Base-by-base conservation (phyloP, 495 filamentous ascomycete genomes). In the Sabuloglossum arenarium region DNA sequence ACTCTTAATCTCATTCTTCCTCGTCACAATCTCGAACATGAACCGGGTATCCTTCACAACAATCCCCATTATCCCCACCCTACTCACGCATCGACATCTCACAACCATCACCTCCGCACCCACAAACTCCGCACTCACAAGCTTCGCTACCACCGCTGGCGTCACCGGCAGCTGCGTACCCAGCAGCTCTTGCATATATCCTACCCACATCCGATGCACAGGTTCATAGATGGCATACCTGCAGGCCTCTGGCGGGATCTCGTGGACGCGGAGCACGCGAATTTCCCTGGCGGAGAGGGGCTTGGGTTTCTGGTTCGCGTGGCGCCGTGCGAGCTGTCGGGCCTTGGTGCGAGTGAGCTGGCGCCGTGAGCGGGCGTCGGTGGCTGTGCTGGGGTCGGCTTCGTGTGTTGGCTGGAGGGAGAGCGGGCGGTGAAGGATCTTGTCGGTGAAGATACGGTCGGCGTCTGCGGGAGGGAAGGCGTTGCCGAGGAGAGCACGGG, bases 1-100 rank as follows among this genome's bases (percentile, higher is more conserved):
- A 79, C 84, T 70, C 66, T 81, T 78, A 55, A 91, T 64, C 57
- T 72, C 73, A 63, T 76, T 72, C 61, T 67, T 65, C 69, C 69
- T 69, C 19, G 81, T 91, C 30, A 98, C 73, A 61, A 98, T 65
- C 66, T 89, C 82, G 70, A 96, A 91, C 11, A 80, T 79, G 66
- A 84, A 87, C 66, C 82, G 88, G 30, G 84, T 80, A 71, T 98
- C 91, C 65, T 85, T 80, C 21, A 94, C 77, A 61, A 96, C 85
- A 63, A 96, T 88, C 14, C 91, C 91, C 61, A 70, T 77, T 46
- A 88, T 62, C 0, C 91, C 90, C 4, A 98, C 91, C 55, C 89
- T 70, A 43, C 83, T 79, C 43, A 81, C 78, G 71, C 86, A 94
- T 52, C 78, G 64, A 66, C 85, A 86, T 58, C 89, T 69, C 57